Evolutionary conservation across 495 filamentous ascomycete species (phyloP).

Genomic region (Lophiotrema nucula): DNA sequence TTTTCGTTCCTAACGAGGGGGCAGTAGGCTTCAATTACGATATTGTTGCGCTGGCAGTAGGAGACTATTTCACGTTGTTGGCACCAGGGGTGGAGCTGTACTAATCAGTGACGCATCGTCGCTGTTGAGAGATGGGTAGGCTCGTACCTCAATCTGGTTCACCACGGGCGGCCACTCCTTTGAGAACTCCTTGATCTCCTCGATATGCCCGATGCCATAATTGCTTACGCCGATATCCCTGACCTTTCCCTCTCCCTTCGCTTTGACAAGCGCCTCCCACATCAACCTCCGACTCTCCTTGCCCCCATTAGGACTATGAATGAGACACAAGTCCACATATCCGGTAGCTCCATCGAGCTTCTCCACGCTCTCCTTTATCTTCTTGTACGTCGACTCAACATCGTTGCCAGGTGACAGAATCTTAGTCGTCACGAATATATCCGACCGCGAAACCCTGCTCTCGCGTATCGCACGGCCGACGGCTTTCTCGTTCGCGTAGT

Average conservation of each 20-base stretch:
- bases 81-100: constrained; percentile 64
- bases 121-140: not conserved
- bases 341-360: constrained; percentile 59
- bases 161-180: constrained; percentile 64
- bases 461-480: constrained; percentile 62
- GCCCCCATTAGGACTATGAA: constrained; percentile 61
- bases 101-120: too few species aligned
- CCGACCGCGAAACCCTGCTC: constrained; percentile 52
- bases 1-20: constrained; percentile 64
- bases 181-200: constrained; percentile 62
- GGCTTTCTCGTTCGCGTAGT: constrained; percentile 65
- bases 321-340: constrained; percentile 70
- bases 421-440: constrained; percentile 69
- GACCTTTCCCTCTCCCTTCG: constrained; percentile 56
- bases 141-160: constrained; percentile 69
- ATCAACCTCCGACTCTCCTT: constrained; percentile 54
- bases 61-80: constrained; percentile 60
- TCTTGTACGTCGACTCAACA: constrained; percentile 57
- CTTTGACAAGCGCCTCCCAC: constrained; percentile 65
- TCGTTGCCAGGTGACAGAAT: constrained; percentile 58
- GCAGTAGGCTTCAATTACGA: constrained; percentile 65
- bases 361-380: constrained; percentile 58
- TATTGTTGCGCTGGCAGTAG: constrained; percentile 62
- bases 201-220: constrained; percentile 60
- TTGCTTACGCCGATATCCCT: constrained; percentile 71